Conservation (phyloP, 225 moss, liverwort and hornwort species). For the Polytrichum formosum region DNA sequence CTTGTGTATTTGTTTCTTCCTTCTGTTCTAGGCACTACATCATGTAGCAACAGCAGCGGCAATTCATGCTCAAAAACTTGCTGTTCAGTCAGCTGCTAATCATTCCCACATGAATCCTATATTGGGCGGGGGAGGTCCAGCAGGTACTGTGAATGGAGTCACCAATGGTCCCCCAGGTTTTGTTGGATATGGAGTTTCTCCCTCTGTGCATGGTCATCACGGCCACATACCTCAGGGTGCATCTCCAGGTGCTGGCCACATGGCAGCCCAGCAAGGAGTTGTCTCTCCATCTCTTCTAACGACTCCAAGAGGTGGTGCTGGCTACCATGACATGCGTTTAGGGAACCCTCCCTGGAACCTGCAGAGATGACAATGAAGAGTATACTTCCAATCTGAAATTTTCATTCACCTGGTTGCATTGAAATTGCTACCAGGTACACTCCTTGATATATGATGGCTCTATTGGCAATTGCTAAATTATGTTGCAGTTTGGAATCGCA, state of each 20-base stretch:
- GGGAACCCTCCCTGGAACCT: constrained; percentile 72
- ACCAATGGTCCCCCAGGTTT: constrained; percentile 84
- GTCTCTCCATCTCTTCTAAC: constrained; percentile 74
- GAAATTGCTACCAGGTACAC: constrained; percentile 12
- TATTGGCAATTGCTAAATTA: no score
- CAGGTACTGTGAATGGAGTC: constrained; percentile 66
- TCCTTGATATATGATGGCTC: not conserved
- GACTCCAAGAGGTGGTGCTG: constrained; percentile 78
- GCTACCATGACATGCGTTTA: constrained; percentile 81
- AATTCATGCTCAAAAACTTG: constrained; percentile 76
- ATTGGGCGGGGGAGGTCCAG: constrained; percentile 61
- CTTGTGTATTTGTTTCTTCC: constrained; percentile 4
- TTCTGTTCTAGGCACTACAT: constrained; percentile 69
- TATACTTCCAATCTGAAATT: constrained; percentile 3
- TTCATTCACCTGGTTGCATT: constrained; percentile 9
- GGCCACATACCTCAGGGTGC: constrained; percentile 76
- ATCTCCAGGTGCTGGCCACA: constrained; percentile 70
- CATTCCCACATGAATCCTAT: constrained; percentile 79
- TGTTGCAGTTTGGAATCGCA: not conserved
- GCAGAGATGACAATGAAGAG: constrained; percentile 54
- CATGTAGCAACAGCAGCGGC: constrained; percentile 49
- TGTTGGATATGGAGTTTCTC: constrained; percentile 80
- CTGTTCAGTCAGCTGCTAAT: constrained; percentile 56
- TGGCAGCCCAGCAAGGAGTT: constrained; percentile 76
- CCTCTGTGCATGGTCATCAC: constrained; percentile 81